phyloP scores from a whole-genome alignment of 108 stramenopile species.

The Hondaea fermentalgiana region DNA sequence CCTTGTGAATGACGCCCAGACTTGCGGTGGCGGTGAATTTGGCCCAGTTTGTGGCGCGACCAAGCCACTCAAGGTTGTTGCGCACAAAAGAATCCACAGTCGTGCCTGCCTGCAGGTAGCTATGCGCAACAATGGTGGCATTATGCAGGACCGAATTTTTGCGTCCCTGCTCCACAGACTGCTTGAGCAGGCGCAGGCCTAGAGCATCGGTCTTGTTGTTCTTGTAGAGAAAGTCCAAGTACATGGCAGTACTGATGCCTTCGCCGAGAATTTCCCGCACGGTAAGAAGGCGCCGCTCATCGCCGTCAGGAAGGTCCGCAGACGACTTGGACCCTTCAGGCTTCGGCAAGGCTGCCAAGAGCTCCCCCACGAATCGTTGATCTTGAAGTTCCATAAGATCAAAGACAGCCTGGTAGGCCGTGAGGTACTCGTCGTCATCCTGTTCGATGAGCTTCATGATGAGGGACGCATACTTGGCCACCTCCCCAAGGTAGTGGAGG shows the following conservation, averaged over 20 bases:
- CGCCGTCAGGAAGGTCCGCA: slow-evolving; percentile 23
- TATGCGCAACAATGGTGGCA: slow-evolving; percentile 80
- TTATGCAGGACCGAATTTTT: slow-evolving; percentile 85
- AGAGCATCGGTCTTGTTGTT: slow-evolving; percentile 65
- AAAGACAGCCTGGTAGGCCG: slow-evolving; percentile 91
- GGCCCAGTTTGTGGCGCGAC: slow-evolving; percentile 96
- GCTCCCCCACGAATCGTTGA: slow-evolving; percentile 71
- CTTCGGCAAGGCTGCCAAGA: slow-evolving; percentile 47
- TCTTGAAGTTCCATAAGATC: slow-evolving; percentile 83
- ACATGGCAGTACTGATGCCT: slow-evolving; percentile 71
- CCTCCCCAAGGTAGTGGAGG: not conserved
- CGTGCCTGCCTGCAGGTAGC: slow-evolving; percentile 84
- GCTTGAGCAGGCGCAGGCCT: slow-evolving; percentile 76
- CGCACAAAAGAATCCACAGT: slow-evolving; percentile 89
- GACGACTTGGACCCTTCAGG: not conserved
- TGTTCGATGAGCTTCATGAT: slow-evolving; percentile 16
- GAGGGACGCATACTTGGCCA: not conserved
- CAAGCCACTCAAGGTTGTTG: slow-evolving; percentile 97
- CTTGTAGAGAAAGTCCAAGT: slow-evolving; percentile 77
- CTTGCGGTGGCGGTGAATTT: slow-evolving; percentile 95
- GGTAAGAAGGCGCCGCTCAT: slow-evolving; percentile 31
- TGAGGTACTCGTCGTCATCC: slow-evolving; percentile 61
- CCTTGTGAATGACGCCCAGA: slow-evolving; percentile 91
- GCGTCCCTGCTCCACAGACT: slow-evolving; percentile 64
- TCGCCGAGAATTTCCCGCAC: slow-evolving; percentile 57